Evolutionary conservation across 2,329 filamentous ascomycete genomes (phyloP).

Genomic region (Lecanicillium sp.): DNA sequence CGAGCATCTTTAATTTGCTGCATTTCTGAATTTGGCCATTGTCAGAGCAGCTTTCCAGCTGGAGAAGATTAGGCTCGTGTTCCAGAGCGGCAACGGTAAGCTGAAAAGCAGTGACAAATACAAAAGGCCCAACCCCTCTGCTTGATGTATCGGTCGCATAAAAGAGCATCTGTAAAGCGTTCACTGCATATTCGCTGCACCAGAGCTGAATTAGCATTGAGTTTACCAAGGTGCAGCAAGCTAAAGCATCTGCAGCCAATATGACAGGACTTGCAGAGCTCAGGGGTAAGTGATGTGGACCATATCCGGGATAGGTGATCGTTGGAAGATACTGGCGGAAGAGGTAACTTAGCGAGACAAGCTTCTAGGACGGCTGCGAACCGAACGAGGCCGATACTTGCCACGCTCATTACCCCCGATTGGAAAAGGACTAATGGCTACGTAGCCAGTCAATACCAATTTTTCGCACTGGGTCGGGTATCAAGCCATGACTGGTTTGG

Average conservation of each 20-base stretch:
- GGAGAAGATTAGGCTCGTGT: no score
- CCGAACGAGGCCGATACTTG: background rate
- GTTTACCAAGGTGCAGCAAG: background rate
- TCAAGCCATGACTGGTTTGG: background rate
- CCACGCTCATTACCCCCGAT: background rate
- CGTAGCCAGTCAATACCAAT: background rate
- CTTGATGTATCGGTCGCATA: background rate
- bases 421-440: background rate
- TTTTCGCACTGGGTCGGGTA: background rate
- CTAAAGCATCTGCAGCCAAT: background rate
- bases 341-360: background rate
- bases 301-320: background rate
- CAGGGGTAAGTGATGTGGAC: background rate
- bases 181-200: background rate
- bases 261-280: background rate
- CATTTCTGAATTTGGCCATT: no score
- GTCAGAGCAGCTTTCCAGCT: no score
- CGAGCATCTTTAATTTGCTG: no score
- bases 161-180: background rate
- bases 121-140: background rate
- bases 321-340: background rate
- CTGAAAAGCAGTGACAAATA: background rate
- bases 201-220: background rate
- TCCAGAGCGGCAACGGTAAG: no score
- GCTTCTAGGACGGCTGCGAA: background rate